phyloP scores from a whole-genome alignment of 805 yeast species.

The Spathaspora girioi region DNA sequence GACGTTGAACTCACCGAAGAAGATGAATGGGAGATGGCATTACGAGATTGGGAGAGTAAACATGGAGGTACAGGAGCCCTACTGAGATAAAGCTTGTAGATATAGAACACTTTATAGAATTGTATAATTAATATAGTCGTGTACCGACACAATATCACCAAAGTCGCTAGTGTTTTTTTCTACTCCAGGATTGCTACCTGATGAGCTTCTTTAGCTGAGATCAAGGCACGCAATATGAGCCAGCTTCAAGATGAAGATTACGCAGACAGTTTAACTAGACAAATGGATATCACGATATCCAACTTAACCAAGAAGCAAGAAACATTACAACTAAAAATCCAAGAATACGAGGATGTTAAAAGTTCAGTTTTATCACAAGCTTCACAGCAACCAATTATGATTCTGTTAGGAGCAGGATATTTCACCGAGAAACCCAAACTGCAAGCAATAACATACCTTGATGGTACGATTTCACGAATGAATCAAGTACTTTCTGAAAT shows the following conservation, averaged over 20 bases:
- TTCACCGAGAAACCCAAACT: slow-evolving; percentile 28
- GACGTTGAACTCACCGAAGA: slow-evolving; percentile 47
- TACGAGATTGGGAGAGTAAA: slow-evolving; percentile 25
- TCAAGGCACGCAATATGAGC: not conserved
- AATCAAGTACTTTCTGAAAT: slow-evolving; percentile 40
- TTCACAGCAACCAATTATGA: slow-evolving; percentile 13
- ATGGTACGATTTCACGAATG: slow-evolving; percentile 23
- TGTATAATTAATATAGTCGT: not conserved
- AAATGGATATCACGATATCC: slow-evolving; percentile 1
- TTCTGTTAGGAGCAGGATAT: slow-evolving; percentile 38
- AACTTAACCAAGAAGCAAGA: slow-evolving; percentile 1
- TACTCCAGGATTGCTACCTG: not conserved
- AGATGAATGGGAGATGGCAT: slow-evolving; percentile 61
- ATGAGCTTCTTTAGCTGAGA: not conserved
- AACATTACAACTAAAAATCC: not conserved
- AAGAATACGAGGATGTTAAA: slow-evolving; percentile 2
- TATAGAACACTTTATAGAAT: not conserved
- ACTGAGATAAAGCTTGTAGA: not conserved
- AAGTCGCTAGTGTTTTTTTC: not conserved
- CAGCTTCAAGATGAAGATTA: not conserved
- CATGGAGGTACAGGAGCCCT: slow-evolving; percentile 8
- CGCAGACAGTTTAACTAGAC: not conserved
- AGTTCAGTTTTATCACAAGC: not conserved
- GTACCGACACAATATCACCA: not conserved
- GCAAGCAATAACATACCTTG: slow-evolving; percentile 26